phyloP scores from a whole-genome alignment of 352 stramenopile species.

The Pythium coloratum region DNA sequence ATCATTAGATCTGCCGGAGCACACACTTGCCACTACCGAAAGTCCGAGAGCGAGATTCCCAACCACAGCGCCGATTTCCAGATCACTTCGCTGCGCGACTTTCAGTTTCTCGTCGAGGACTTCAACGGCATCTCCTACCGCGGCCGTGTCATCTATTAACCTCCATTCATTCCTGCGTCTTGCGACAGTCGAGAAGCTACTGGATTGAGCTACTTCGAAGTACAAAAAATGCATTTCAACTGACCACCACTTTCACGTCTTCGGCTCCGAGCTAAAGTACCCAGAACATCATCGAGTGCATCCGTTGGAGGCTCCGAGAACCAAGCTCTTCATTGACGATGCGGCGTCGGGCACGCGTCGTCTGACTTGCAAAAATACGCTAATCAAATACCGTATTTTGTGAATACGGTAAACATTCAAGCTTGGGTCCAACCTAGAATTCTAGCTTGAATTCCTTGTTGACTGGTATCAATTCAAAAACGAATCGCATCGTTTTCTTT shows the following conservation, averaged over 20 bases:
- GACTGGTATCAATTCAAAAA: conserved; percentile 22
- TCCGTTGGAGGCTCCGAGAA: too few relatives aligned
- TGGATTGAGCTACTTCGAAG: neutral
- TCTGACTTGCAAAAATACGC: too few relatives aligned
- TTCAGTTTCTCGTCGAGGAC: conserved; percentile 70
- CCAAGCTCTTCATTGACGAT: too few relatives aligned
- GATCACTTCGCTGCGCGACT: conserved; percentile 53
- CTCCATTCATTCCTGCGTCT: neutral
- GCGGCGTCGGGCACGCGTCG: too few relatives aligned
- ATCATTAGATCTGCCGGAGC: conserved; percentile 43
- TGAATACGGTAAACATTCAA: too few relatives aligned
- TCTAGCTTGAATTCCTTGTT: too few relatives aligned
- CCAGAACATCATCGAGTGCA: too few relatives aligned
- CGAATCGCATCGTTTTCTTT: conserved; percentile 21
- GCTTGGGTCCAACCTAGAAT: too few relatives aligned
- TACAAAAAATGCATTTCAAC: too few relatives aligned
- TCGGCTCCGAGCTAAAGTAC: too few relatives aligned
- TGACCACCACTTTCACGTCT: too few relatives aligned
- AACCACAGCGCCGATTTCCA: conserved; percentile 81
- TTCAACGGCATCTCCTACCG: conserved; percentile 81
- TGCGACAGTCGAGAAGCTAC: neutral
- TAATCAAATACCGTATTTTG: too few relatives aligned
- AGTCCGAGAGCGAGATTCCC: conserved; percentile 56
- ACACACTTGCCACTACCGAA: conserved; percentile 69
- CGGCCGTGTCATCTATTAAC: conserved; percentile 5